phyloP scores from a whole-genome alignment of 129 eudicot genomes.

The Flaveria bidentis region DNA sequence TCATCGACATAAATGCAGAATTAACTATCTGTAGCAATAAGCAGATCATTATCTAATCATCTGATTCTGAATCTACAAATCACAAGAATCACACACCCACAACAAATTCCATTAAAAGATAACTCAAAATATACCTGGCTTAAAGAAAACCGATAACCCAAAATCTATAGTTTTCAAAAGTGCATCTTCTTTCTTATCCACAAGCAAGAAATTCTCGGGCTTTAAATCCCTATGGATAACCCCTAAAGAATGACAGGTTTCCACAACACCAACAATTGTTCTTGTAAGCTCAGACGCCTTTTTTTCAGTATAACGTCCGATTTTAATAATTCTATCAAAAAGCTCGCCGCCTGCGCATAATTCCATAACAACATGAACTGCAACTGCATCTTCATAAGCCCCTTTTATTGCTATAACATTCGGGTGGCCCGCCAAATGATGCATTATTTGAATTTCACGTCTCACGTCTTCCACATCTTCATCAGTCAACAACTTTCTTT shows the following conservation, averaged over 20 bases:
- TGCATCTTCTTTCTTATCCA: constrained; percentile 83
- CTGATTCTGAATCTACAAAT: constrained; percentile 9
- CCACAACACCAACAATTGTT: constrained; percentile 90
- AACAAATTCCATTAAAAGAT: constrained; percentile 24
- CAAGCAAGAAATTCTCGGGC: constrained; percentile 92
- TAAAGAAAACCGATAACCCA: constrained; percentile 85
- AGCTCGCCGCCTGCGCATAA: constrained; percentile 94
- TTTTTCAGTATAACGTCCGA: constrained; percentile 88
- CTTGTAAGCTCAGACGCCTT: constrained; percentile 90
- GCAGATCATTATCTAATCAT: constrained; percentile 5
- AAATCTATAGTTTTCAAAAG: constrained; percentile 91
- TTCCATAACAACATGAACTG: constrained; percentile 95
- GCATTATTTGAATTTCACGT: constrained; percentile 97
- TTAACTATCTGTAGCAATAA: neutral
- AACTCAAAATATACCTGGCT: constrained; percentile 67
- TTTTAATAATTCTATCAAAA: constrained; percentile 88
- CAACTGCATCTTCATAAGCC: constrained; percentile 90
- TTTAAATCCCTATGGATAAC: constrained; percentile 94
- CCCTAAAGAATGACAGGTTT: constrained; percentile 87
- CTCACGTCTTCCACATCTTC: constrained; percentile 97
- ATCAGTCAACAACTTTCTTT: constrained; percentile 78
- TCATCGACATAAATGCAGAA: neutral
- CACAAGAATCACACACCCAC: neutral
- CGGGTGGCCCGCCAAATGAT: constrained; percentile 85
- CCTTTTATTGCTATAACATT: constrained; percentile 89